Conservation (phyloP, 805 yeast genomes). For the Candida khao-thaluensis region DNA sequence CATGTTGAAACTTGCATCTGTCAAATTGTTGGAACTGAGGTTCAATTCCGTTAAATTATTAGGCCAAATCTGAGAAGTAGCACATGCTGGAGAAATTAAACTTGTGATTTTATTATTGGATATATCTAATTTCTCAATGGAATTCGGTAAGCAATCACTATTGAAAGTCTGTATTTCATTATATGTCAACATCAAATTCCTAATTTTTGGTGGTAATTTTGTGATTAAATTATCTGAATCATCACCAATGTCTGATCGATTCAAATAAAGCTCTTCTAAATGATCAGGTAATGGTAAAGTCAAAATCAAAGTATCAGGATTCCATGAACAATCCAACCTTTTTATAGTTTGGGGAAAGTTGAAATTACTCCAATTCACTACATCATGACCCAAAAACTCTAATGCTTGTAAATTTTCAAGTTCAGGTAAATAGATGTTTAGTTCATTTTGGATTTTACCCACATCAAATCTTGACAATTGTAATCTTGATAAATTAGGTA, state of each 20-base stretch:
- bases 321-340: slow-evolving; percentile 40
- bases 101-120: slow-evolving; percentile 22
- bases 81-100: slow-evolving; percentile 16
- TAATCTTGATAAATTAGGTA: slow-evolving; percentile 27
- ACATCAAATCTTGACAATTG: slow-evolving; percentile 29
- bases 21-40: neutral
- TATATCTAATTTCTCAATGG: slow-evolving; percentile 31
- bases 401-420: slow-evolving; percentile 22
- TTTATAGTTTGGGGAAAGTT: slow-evolving; percentile 25
- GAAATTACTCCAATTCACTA: slow-evolving; percentile 27
- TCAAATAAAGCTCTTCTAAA: slow-evolving; percentile 30
- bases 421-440: slow-evolving; percentile 9
- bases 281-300: slow-evolving; percentile 24
- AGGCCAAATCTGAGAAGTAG: neutral
- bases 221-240: slow-evolving; percentile 4
- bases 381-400: slow-evolving; percentile 33
- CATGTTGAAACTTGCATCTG: neutral
- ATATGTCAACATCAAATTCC: slow-evolving; percentile 33
- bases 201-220: slow-evolving; percentile 22
- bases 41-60: slow-evolving; percentile 5
- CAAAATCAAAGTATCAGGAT: slow-evolving; percentile 20
- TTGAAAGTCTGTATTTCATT: slow-evolving; percentile 21
- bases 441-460: slow-evolving; percentile 8
- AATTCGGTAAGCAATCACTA: slow-evolving; percentile 23
- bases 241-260: slow-evolving; percentile 18